A percentile compares a stretch with the other conserved stretches of the same genome.
Evolutionary conservation across 305 asterid genomes (phyloP).

Genomic region (Solanum aculeatissimum): DNA sequence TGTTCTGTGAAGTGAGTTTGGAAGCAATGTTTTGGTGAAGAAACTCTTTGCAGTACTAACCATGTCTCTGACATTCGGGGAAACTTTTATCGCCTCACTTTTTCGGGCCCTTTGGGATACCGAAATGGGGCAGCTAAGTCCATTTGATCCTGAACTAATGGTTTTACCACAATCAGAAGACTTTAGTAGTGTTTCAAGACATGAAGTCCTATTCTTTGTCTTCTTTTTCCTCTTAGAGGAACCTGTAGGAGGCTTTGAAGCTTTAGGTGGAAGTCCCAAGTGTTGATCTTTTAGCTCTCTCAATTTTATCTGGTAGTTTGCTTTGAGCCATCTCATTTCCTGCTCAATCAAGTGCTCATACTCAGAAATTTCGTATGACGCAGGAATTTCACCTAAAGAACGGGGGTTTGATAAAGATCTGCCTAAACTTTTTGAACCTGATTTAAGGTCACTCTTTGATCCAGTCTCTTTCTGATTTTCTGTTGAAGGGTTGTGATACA

Average conservation of each 20-base stretch:
- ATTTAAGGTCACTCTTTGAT: background rate
- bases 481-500: background rate
- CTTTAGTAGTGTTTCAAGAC: background rate
- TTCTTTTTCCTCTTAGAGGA: constrained; percentile 1
- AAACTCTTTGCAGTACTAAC: constrained; percentile 11
- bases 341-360: constrained; percentile 40
- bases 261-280: constrained; percentile 12
- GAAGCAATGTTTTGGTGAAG: constrained; percentile 16
- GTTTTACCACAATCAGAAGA: background rate
- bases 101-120: constrained; percentile 19
- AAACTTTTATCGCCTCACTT: constrained; percentile 23
- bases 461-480: constrained; percentile 1
- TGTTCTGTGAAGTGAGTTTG: constrained; percentile 33
- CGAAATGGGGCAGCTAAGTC: constrained; percentile 19
- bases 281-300: constrained; percentile 29
- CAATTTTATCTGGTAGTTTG: constrained; percentile 38
- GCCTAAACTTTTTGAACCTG: background rate
- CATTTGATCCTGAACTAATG: background rate
- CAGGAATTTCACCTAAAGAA: constrained; percentile 11
- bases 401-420: constrained; percentile 15
- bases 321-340: constrained; percentile 51
- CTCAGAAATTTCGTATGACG: constrained; percentile 9
- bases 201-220: background rate
- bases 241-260: constrained; percentile 1
- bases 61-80: constrained; percentile 16